A percentile compares a stretch with the other conserved stretches of the same genome.
These are phyloP conservation scores for Didymosphaeria variabile DNA, from an alignment of 2,329 filamentous ascomycete species.

Conservation along the genomic window DNA sequence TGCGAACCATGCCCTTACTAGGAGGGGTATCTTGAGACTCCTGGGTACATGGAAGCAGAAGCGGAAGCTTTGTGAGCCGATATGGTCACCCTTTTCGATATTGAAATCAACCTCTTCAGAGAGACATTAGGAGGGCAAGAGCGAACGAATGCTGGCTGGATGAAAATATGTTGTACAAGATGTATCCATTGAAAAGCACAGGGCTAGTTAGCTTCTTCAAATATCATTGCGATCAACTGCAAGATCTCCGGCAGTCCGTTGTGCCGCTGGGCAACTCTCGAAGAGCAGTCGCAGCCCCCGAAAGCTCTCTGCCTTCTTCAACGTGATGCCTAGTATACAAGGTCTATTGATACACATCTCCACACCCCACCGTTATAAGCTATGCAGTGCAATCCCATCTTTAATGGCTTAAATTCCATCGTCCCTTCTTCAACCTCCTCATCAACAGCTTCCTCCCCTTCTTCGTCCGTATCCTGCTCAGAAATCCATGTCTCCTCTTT, in stretches of 20 bases:
- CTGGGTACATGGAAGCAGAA: too few relatives aligned
- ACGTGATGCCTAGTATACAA: background rate
- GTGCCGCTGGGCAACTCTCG: background rate
- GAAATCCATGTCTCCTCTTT: slow-evolving; percentile 69
- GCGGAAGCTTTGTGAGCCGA: too few relatives aligned
- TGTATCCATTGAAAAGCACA: slow-evolving; percentile 50
- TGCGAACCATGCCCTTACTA: background rate
- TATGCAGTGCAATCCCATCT: background rate
- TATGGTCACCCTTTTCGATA: background rate
- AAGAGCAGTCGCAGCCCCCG: background rate
- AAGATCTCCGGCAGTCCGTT: background rate
- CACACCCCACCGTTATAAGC: background rate
- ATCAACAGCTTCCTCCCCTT: slow-evolving; percentile 64
- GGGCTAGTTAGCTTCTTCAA: slow-evolving; percentile 56
- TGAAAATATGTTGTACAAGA: slow-evolving; percentile 16
- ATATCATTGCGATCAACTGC: slow-evolving; percentile 25
- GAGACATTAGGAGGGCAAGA: background rate
- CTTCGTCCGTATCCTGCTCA: slow-evolving; percentile 61
- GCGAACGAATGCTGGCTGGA: background rate
- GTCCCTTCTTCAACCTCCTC: slow-evolving; percentile 63
- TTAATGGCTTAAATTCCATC: slow-evolving; percentile 52
- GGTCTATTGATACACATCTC: background rate
- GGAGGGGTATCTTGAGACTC: background rate
- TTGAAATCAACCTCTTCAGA: background rate
- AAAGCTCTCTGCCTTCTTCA: background rate